Percentiles rank a stretch among this genome's conserved stretches.
Conservation (phyloP, 176 grass and related monocot species). For the Musa beccarii region DNA sequence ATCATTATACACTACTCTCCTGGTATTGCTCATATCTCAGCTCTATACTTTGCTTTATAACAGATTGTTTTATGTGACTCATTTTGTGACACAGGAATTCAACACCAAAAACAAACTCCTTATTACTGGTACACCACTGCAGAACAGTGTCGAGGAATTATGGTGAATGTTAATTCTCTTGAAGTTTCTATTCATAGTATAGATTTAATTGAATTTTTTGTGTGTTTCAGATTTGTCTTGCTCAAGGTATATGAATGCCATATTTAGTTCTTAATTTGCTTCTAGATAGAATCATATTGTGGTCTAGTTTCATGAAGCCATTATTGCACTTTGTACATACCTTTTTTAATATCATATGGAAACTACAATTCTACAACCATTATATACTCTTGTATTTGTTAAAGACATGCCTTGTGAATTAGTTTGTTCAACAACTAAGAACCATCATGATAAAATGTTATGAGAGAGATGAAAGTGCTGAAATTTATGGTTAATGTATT, state of each 20-base stretch:
- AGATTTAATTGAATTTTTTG: not conserved
- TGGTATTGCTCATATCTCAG: conserved; percentile 30
- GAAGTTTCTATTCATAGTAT: conserved; percentile 14
- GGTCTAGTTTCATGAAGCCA: not conserved
- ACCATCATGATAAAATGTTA: no score
- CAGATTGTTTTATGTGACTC: conserved; percentile 16
- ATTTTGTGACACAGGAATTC: conserved; percentile 53
- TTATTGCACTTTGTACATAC: not conserved
- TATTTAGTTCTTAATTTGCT: not conserved
- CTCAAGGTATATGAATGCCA: not conserved
- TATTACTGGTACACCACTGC: conserved; percentile 96
- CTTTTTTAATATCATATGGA: not conserved
- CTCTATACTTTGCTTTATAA: conserved; percentile 3
- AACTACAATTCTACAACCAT: no score
- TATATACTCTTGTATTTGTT: no score
- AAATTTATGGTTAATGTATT: no score
- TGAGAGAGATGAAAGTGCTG: no score
- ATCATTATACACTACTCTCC: conserved; percentile 81
- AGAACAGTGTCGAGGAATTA: conserved; percentile 97
- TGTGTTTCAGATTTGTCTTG: not conserved
- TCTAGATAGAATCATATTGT: not conserved
- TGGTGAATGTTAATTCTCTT: conserved; percentile 43
- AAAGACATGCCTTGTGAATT: no score
- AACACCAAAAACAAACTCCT: conserved; percentile 98
- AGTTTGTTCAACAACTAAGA: no score